These are phyloP conservation scores for Zhuliangozyma parablackwelliae DNA, from an alignment of 1,139 yeast genomes.

Conservation along the genomic window DNA sequence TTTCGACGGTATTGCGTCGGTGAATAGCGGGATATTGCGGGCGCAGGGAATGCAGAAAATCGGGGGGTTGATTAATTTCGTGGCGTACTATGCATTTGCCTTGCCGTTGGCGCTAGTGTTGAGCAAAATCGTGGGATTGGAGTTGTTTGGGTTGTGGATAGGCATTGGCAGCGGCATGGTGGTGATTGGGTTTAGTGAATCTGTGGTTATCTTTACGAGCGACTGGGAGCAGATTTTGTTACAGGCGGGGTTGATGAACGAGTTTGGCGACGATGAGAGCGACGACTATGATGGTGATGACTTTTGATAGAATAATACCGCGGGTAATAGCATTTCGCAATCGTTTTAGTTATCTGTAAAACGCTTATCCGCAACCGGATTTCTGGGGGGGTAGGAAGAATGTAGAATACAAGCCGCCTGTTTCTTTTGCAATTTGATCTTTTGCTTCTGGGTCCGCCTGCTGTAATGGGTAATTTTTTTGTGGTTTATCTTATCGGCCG, in stretches of 20 bases:
- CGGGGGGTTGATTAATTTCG: slow-evolving; percentile 75
- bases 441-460: too few relatives aligned
- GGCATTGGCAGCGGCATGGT: slow-evolving; percentile 79
- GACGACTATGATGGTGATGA: slow-evolving; percentile 10
- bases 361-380: too few relatives aligned
- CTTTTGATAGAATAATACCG: too few relatives aligned
- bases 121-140: slow-evolving; percentile 51
- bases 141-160: slow-evolving; percentile 78
- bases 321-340: too few relatives aligned
- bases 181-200: slow-evolving; percentile 62
- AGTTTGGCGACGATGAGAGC: slow-evolving; percentile 15
- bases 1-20: slow-evolving; percentile 78
- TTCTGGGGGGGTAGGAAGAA: too few relatives aligned
- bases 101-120: slow-evolving; percentile 64
- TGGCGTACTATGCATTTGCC: slow-evolving; percentile 63
- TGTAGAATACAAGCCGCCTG: too few relatives aligned
- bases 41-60: slow-evolving; percentile 85
- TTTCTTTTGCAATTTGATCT: too few relatives aligned
- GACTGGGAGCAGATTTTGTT: slow-evolving; percentile 40
- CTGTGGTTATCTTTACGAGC: slow-evolving; percentile 30
- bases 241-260: slow-evolving; percentile 25
- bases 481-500: too few relatives aligned
- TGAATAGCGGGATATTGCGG: slow-evolving; percentile 77
- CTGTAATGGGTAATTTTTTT: too few relatives aligned
- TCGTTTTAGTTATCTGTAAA: too few relatives aligned